Evolutionary conservation across 176 grass and related monocot genomes (phyloP), one percentile per base, ranked within the genome.

Genomic region (Ampelocalamus luodianensis): DNA sequence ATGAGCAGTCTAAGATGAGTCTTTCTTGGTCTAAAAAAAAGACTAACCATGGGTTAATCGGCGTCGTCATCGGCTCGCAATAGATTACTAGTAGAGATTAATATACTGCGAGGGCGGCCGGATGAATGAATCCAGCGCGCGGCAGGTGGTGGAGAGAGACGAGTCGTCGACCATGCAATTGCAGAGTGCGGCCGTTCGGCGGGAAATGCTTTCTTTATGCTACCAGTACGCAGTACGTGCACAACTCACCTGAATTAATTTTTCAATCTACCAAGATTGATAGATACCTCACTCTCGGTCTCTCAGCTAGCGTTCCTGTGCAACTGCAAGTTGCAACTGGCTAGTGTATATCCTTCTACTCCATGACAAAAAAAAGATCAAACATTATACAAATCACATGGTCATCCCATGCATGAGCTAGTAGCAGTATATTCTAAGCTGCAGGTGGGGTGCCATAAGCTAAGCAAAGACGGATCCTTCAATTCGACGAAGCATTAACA

Each of bases 181-280:
- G 32, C 32, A 34, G 1, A 82, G 93, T 90, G 93, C 90, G 89
- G 91, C 77, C 34, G 82, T 98, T 91, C 93, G 96, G 96, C 91
- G 93, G 42, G 83, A 87, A 95, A 98, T 95, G 54, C 56, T 80
- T 98, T 91, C 12, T 98, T 98, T 93, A 89, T 78, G 40, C 85
- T 18, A 34, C 22, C 29, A 14, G 14, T 37, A 65, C 71, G 55
- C 66, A 50, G 49, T 75, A 39, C 80, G 71, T 44, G 82, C 62
- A 68, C 82, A 69, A 50, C 49, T 72, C 64, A 68, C 83, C 65
- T 78, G 48, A 36, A 32, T 16, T 18, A 34, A 42, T 16, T 24
- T 75, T 12, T n/a, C 73, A 11, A n/a, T 71, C 32, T 60, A 13
- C 1, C 4, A 18, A 22, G 54, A 46, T 46, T 36, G 54, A 16